Percentiles rank a stretch among this genome's conserved stretches.
Conservation (phyloP, 306 rosid genomes). For the apple (Malus domestica) region ASM211411v1 NC_041796.1:19407001-19407500, state of each 20-base stretch:
- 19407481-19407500: conserved; percentile 66
- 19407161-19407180: neutral
- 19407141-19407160: neutral
- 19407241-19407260: conserved; percentile 11
- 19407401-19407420: conserved; percentile 2
- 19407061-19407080: neutral
- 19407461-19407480: conserved; percentile 36
- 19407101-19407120: neutral
- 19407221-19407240: conserved; percentile 42
- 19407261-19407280: conserved; percentile 52
- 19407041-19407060: neutral
- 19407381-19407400: conserved; percentile 3
- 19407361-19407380: conserved; percentile 2
- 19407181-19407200: conserved; percentile 20
- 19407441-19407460: conserved; percentile 29
- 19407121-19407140: neutral
- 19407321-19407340: conserved; percentile 34
- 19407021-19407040: neutral
- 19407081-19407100: neutral
- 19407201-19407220: conserved; percentile 34
- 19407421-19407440: conserved; percentile 23
- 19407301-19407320: conserved; percentile 50
- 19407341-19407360: conserved; percentile 5
- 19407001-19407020: too few relatives aligned
- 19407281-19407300: conserved; percentile 30